Evolutionary conservation across 1,284 basidiomycete genomes (phyloP).

Genomic region (Puccinia hordei): DNA sequence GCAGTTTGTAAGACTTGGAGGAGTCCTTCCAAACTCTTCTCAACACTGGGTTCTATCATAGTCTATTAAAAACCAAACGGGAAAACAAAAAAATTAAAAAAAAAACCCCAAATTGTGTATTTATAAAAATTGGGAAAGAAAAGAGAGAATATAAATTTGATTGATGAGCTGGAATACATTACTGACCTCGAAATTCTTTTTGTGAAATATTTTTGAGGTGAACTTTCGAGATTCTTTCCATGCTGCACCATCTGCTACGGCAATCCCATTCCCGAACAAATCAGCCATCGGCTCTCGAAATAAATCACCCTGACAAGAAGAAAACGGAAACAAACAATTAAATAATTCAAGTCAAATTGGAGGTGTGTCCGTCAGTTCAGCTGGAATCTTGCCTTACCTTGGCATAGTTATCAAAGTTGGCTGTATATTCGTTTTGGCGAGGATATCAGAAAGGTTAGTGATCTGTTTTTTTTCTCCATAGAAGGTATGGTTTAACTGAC

Average conservation of each 20-base stretch:
- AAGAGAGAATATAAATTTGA: no score
- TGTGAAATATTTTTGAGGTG: conserved; percentile 29
- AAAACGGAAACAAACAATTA: no score
- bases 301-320: conserved; percentile 22
- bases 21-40: neutral
- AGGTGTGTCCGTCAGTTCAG: no score
- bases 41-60: neutral
- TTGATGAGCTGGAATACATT: no score
- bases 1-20: neutral
- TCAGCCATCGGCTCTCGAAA: conserved; percentile 3
- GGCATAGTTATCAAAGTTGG: conserved; percentile 38
- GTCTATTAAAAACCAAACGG: no score
- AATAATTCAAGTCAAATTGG: neutral
- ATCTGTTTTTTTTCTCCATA: no score
- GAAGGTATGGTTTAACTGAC: no score
- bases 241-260: conserved; percentile 23
- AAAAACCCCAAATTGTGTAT: no score
- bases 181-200: conserved; percentile 39
- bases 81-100: no score
- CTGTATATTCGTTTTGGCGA: neutral
- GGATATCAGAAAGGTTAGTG: no score
- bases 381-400: no score
- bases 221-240: conserved; percentile 39
- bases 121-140: no score
- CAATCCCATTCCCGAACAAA: conserved; percentile 43